Evolutionary conservation across 768 basidiomycete species (phyloP).

Genomic region (Artomyces pyxidatus): DNA sequence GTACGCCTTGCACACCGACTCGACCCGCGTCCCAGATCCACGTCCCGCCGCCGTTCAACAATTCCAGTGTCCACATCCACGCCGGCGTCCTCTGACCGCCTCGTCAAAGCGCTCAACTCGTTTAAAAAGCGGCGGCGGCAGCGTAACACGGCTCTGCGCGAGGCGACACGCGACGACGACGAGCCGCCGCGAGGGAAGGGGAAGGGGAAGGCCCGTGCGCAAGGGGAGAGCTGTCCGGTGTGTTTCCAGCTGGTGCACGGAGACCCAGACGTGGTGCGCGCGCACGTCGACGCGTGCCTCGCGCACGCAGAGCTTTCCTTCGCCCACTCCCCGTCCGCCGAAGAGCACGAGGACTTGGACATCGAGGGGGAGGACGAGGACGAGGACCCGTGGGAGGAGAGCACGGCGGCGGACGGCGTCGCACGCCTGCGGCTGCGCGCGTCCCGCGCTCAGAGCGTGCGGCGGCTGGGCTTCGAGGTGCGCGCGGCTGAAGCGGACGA

Average conservation of each 20-base stretch:
- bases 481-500: constrained; percentile 50
- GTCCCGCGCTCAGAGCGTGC: background rate
- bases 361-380: constrained; percentile 41
- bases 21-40: constrained; percentile 11
- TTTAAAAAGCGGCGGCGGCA: constrained; percentile 65
- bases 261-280: constrained; percentile 66
- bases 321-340: background rate
- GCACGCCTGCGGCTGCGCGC: constrained; percentile 4
- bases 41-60: constrained; percentile 35
- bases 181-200: constrained; percentile 18
- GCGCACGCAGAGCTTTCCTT: constrained; percentile 45
- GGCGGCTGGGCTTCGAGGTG: constrained; percentile 48
- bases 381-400: constrained; percentile 28
- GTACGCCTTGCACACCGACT: no score
- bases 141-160: constrained; percentile 58
- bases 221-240: constrained; percentile 52
- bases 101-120: constrained; percentile 48
- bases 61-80: constrained; percentile 22
- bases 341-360: constrained; percentile 24
- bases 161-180: constrained; percentile 55
- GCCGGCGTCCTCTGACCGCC: constrained; percentile 20
- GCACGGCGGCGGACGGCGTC: constrained; percentile 23
- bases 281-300: constrained; percentile 77
- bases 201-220: constrained; percentile 14
- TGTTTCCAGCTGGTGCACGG: constrained; percentile 51